Base-by-base conservation (phyloP, 345 rosid species). In the Citrus reticulata region DNA sequence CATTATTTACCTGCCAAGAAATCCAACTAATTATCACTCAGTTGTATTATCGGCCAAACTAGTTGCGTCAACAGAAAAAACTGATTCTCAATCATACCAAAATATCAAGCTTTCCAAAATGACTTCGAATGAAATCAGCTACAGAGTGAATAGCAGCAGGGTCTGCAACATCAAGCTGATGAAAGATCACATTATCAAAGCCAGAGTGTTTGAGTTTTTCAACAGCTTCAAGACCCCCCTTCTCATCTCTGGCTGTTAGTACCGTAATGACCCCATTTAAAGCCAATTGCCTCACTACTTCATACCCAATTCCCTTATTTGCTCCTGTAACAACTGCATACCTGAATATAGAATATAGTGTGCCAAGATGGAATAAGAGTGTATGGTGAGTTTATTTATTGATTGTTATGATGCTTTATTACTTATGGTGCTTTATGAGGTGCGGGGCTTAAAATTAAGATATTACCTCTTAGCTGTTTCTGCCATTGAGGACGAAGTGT, bases 161-260 rank as follows among this genome's bases (percentile, higher is more conserved):
- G 59, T 86, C 84, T 16, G 84, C n/a, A 11, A 89, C 90, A 81
- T 89, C 91, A 62, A 91, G 91, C 46, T 61, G 87, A 82, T 85
- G 89, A 70, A 88, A 89, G 30, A 80, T 37, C 16, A 87, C 61
- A 67, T 75, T 27, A 70, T 79, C 85, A 6, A 81, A 76, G 24
- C 82, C 83, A 76, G 68, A 79, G 4, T 81, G 74, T 27, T 39
- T 81, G 59, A 90, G 88, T 49, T 84, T 84, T 39, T 83, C 72
- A 80, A 86, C 83, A 86, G 93, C 88, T 61, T 81, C 84, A 68
- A 81, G 78, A 25, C 91, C 88, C 25, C 84, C 84, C 14, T 76
- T 83, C 80, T 78, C 84, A 65, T 87, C 83, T 79, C 88, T 85
- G 9, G 90, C 88, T 27, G 88, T 85, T 27, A 87, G 66, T 22